Conservation (phyloP, 2,329 filamentous ascomycete species). For the Grosmannia serpens region DNA sequence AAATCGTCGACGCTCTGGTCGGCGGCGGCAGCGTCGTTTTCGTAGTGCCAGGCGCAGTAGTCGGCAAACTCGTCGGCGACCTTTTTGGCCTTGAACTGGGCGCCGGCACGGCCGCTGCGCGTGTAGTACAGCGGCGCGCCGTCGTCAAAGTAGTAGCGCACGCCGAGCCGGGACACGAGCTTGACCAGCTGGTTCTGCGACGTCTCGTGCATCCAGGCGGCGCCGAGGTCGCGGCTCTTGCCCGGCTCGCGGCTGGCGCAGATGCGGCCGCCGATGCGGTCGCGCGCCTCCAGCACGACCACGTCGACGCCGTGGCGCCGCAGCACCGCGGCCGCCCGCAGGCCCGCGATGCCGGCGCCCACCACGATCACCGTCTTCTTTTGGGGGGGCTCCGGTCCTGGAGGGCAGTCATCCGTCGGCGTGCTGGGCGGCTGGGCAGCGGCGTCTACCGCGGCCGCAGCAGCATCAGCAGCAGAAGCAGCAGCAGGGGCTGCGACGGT, state of each 20-base stretch:
- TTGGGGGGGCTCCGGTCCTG: constrained; percentile 1
- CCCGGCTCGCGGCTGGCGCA: background rate
- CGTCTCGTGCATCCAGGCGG: constrained; percentile 3
- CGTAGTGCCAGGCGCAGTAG: constrained; percentile 1
- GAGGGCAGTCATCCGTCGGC: background rate
- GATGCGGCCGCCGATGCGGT: constrained; percentile 41
- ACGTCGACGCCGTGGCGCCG: constrained; percentile 40
- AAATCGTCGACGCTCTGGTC: constrained; percentile 1
- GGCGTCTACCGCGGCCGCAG: background rate
- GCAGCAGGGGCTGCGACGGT: background rate
- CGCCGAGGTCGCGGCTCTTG: constrained; percentile 1
- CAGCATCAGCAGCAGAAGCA: background rate
- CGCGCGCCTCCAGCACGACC: constrained; percentile 43
- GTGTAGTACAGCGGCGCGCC: constrained; percentile 1
- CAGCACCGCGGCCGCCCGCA: constrained; percentile 44
- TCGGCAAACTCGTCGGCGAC: constrained; percentile 3
- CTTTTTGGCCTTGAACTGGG: constrained; percentile 4
- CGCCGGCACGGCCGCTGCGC: background rate
- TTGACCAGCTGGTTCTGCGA: constrained; percentile 1
- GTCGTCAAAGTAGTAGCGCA: constrained; percentile 2
- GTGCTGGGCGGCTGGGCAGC: background rate
- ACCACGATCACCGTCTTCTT: constrained; percentile 24
- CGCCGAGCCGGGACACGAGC: background rate
- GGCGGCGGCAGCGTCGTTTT: background rate
- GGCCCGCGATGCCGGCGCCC: constrained; percentile 44